Conservation (phyloP, 257 asterid genomes). For the Sherardia arvensis region DNA sequence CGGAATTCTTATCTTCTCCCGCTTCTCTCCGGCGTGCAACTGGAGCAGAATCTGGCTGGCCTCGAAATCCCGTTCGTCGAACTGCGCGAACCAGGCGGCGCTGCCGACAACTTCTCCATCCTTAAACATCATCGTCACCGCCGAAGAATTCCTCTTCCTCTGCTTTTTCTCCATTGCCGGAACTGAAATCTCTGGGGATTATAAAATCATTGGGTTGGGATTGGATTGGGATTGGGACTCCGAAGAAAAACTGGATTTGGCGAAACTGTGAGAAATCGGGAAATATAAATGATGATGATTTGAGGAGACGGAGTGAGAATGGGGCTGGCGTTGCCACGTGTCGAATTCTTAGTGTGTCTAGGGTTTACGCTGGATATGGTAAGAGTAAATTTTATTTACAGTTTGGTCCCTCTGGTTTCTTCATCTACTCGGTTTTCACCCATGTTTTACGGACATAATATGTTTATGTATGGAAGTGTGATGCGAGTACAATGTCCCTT, state of each 20-base stretch:
- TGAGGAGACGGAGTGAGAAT: background rate
- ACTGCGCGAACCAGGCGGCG: background rate
- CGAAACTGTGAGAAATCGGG: background rate
- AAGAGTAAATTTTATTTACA: background rate
- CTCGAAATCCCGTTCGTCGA: conserved; percentile 24
- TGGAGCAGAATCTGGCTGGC: conserved; percentile 35
- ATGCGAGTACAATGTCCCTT: background rate
- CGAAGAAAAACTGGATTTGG: background rate
- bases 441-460: background rate
- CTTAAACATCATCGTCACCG: background rate
- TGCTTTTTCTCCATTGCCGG: conserved; percentile 1
- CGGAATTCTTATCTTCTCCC: background rate
- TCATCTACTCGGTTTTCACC: background rate
- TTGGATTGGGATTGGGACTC: background rate
- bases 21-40: too few relatives aligned
- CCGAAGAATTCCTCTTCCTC: background rate
- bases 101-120: background rate
- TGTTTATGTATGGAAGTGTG: background rate
- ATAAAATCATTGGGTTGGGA: too few relatives aligned
- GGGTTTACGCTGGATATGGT: conserved; percentile 5
- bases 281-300: background rate
- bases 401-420: background rate
- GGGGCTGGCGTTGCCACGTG: conserved; percentile 6
- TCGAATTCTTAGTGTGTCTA: background rate
- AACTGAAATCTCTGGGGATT: background rate